Evolutionary conservation across 1,139 yeast genomes (phyloP), one percentile per base, ranked within the genome.

Genomic region (Saccharomyces uvarum): DNA sequence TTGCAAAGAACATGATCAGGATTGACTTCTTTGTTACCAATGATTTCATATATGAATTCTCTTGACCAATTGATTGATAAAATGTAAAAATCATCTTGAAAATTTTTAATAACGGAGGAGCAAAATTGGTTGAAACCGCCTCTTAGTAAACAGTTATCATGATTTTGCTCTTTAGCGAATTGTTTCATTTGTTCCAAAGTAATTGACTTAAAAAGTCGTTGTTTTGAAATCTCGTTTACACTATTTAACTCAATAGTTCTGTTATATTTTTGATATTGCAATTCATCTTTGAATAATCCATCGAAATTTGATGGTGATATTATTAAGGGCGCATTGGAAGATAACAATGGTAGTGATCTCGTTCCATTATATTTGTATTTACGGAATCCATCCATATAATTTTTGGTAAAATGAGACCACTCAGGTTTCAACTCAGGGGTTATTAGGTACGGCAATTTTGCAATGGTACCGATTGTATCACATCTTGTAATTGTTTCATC

Each of bases 61-160:
- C 53, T 54, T 13, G 69, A 66, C 70, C 71, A 68, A 55, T 67
- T 67, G 13, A 68, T 57, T 1, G 71, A 68, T 24, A 68, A 31
- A 11, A 68, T 50, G 49, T 62, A 61, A 38, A 64, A 57, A 8
- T 54, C 54, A 14, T 24, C 29, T 38, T 50, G 26, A 19, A 50
- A 26, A 19, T 44, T 42, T 27, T 42, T 31, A 27, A 19, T 24
- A 13, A 44, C 52, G 4, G 50, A 21, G 16, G 46, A 28, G 11
- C 59, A 41, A 21, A 58, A 60, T 4, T 52, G 51, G 19, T 47
- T 50, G 29, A 64, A 62, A 6, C 61, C 65, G 2, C 53, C 14
- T 49, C 61, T 52, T 9, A 63, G 26, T 21, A 58, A 16, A 19
- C 51, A 33, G 8, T 48, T 11, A 5, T 48, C 42, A 7, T 51